These are phyloP conservation scores for Hyphopichia khmerensis DNA, from an alignment of 1,139 yeast genomes.

Conservation along the genomic window DNA sequence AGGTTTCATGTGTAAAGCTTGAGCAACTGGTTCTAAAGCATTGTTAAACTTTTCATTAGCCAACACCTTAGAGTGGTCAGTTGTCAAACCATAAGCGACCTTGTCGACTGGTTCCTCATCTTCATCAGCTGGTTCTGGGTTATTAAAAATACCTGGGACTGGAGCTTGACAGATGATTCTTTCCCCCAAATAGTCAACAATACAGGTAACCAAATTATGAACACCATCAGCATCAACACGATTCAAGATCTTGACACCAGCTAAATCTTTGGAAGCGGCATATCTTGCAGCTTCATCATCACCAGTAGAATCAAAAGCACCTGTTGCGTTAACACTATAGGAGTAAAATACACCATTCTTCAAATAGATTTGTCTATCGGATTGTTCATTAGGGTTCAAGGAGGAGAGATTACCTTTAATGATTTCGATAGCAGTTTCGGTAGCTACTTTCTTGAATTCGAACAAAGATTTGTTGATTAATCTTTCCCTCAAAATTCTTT, in stretches of 20 bases:
- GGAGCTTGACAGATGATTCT: slow-evolving; percentile 92
- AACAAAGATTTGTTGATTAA: slow-evolving; percentile 68
- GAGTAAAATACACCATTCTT: slow-evolving; percentile 88
- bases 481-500: slow-evolving; percentile 75
- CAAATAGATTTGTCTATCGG: slow-evolving; percentile 63
- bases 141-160: slow-evolving; percentile 89
- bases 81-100: slow-evolving; percentile 73
- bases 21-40: slow-evolving; percentile 62
- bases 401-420: slow-evolving; percentile 73
- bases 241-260: slow-evolving; percentile 68
- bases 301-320: slow-evolving; percentile 64
- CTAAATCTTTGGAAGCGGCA: slow-evolving; percentile 76
- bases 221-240: slow-evolving; percentile 64
- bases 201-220: slow-evolving; percentile 71
- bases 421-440: slow-evolving; percentile 76
- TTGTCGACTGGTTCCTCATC: slow-evolving; percentile 35
- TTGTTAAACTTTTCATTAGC: slow-evolving; percentile 52
- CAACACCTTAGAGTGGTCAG: slow-evolving; percentile 53
- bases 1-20: slow-evolving; percentile 73
- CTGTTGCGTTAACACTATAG: slow-evolving; percentile 70
- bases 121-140: slow-evolving; percentile 31
- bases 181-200: slow-evolving; percentile 87
- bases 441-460: slow-evolving; percentile 77
- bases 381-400: slow-evolving; percentile 73
- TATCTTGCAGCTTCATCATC: slow-evolving; percentile 87